A percentile compares a stretch with the other conserved stretches of the same genome.
phyloP scores from a whole-genome alignment of 1,284 basidiomycete genomes.

The Ganoderma sinense region DNA sequence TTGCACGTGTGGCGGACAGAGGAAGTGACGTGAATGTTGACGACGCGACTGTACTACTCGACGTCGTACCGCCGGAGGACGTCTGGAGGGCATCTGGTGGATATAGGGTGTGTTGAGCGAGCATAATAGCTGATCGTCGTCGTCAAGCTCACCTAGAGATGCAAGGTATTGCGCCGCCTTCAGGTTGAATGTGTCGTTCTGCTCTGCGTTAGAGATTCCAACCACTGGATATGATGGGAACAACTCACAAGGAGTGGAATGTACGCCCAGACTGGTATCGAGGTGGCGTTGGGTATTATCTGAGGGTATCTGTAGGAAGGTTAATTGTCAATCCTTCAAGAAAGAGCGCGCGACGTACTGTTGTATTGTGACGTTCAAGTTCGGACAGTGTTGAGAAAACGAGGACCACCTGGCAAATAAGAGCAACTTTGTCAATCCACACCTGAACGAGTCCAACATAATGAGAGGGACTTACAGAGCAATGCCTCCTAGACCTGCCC shows the following conservation, averaged over 20 bases:
- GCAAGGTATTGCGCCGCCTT: not conserved
- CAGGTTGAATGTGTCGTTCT: not conserved
- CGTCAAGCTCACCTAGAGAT: not conserved
- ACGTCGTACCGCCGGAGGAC: not conserved
- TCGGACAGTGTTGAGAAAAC: constrained; percentile 2
- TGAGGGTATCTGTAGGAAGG: not conserved
- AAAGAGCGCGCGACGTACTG: not conserved
- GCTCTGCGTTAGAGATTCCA: not conserved
- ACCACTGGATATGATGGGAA: not conserved
- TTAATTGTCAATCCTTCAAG: too few relatives aligned
- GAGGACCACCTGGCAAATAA: not conserved
- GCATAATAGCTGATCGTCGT: not conserved
- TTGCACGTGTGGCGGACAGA: not conserved
- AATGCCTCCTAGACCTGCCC: not conserved
- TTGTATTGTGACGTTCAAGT: not conserved
- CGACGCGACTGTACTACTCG: not conserved
- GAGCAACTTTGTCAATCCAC: not conserved
- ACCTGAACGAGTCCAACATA: too few relatives aligned
- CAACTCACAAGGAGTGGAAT: not conserved
- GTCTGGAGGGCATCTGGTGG: not conserved
- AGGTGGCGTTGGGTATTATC: not conserved
- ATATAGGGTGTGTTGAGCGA: not conserved
- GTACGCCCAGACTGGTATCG: constrained; percentile 3
- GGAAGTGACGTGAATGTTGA: not conserved
- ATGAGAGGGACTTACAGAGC: not conserved